Conservation (phyloP, 345 rosid genomes). For the Mangifera indica region DNA sequence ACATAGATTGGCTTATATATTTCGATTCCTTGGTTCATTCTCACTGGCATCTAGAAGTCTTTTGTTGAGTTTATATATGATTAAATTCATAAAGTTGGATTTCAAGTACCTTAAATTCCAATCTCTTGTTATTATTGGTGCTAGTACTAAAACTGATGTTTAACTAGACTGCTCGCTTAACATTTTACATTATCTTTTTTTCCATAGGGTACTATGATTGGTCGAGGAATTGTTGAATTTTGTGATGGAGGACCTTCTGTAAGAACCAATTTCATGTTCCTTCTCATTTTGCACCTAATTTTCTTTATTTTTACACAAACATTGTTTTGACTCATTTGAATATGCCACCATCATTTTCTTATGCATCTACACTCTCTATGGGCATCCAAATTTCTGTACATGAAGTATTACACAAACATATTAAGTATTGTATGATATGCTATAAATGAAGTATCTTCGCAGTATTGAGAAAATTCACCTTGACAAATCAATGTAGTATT, state of each 20-base stretch:
- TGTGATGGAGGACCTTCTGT: conserved; percentile 84
- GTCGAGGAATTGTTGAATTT: conserved; percentile 71
- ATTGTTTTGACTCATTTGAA: not conserved
- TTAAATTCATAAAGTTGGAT: not conserved
- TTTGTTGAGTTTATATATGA: not conserved
- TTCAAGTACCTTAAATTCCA: not conserved
- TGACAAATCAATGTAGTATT: not conserved
- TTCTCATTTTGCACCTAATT: not conserved
- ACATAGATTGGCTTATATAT: not conserved
- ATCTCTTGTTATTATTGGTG: not conserved
- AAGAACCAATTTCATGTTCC: conserved; percentile 30
- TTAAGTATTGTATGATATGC: too few relatives aligned
- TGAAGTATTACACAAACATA: too few relatives aligned
- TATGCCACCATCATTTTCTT: too few relatives aligned
- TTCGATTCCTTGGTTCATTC: not conserved
- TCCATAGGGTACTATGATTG: conserved; percentile 67
- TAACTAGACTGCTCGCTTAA: not conserved
- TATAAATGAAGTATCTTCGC: not conserved
- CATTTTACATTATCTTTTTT: not conserved
- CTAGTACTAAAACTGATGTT: not conserved
- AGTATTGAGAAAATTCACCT: not conserved
- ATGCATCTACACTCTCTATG: too few relatives aligned
- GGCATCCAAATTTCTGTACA: too few relatives aligned
- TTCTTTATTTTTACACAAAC: not conserved
- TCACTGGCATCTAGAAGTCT: too few relatives aligned